A percentile compares a stretch with the other conserved stretches of the same genome.
These are phyloP conservation scores for Globisporangium carolinianum DNA, from an alignment of 352 stramenopile species.

Conservation along the genomic window DNA sequence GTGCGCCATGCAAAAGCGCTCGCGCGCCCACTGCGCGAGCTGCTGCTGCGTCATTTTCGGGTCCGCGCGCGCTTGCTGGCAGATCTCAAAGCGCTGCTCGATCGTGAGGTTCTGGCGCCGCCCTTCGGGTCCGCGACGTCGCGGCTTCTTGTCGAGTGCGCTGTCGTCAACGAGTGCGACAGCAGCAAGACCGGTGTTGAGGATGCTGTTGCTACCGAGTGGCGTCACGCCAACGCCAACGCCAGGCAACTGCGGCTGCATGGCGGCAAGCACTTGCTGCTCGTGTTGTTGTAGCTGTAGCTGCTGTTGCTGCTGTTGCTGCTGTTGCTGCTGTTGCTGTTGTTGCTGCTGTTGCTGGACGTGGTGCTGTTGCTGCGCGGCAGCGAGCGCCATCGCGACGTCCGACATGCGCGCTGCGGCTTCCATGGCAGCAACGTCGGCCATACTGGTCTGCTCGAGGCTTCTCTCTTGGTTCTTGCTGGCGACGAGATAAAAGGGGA, in stretches of 20 bases:
- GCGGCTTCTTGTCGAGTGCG: not conserved
- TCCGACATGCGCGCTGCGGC: not conserved
- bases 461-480: not conserved
- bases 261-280: not conserved
- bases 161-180: not conserved
- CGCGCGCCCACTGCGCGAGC: conserved; percentile 68
- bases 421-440: not conserved
- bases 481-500: conserved; percentile 1
- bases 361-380: not conserved
- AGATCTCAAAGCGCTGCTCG: conserved; percentile 79
- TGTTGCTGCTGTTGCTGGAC: not conserved
- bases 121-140: not conserved
- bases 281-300: not conserved
- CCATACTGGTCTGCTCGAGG: not conserved
- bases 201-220: not conserved
- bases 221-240: no score
- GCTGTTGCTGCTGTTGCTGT: not conserved
- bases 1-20: conserved; percentile 58
- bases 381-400: not conserved
- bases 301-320: not conserved
- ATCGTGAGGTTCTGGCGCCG: conserved; percentile 59
- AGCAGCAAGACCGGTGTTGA: not conserved
- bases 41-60: conserved; percentile 70
- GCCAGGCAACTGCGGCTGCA: not conserved
- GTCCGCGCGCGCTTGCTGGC: conserved; percentile 58